Base-by-base conservation (phyloP, 2,329 filamentous ascomycete species). In the Emmonsiellopsis sp. region DNA sequence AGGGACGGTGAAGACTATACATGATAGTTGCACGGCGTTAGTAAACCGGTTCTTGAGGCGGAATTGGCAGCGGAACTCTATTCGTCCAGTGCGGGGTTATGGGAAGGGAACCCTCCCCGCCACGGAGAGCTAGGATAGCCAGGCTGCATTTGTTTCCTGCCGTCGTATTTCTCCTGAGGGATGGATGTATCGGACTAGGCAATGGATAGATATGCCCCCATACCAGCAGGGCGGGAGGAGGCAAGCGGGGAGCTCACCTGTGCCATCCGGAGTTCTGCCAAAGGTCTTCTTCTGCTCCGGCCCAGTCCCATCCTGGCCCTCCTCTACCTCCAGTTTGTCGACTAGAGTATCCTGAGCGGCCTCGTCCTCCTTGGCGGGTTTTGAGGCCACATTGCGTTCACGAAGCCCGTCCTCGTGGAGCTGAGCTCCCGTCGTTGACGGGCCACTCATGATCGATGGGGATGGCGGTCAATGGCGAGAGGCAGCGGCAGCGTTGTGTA, bases 1-100 rank as follows among this genome's bases (percentile, higher is more conserved):
- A 47, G 93, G 93, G 52, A 98, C 93, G 55, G 89, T 86, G 68
- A 98, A 98, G 63, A 95, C 93, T 97, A 44, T n/a, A 13, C 45
- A 50, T 32, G 32, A 42, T 21, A 49, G 33, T 52, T 31, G 40
- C 34, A 9, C 3, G 6, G 34, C 43, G 27, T 49, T 49, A 49
- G 46, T 36, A 49, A 40, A 39, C 13, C 46, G 17, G 8, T 31
- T 39, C 31, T 40, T 27, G 21, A 39, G 34, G 36, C 33, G n/a
- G 46, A 49, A 27, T 42, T 21, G n/a, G 13, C 6, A 17, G 21
- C 32, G 39, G 27, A 37, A 11, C 39, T 48, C 31, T 48, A 40
- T 49, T 49, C 36, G 36, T 40, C 17, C 17, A n/a, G 8, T 31
- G 11, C 11, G 40, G 11, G 31, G 37, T 5, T 27, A 39, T 13